phyloP scores from a whole-genome alignment of 2,329 filamentous ascomycete genomes.

The Arthrobotrys iridis region DNA sequence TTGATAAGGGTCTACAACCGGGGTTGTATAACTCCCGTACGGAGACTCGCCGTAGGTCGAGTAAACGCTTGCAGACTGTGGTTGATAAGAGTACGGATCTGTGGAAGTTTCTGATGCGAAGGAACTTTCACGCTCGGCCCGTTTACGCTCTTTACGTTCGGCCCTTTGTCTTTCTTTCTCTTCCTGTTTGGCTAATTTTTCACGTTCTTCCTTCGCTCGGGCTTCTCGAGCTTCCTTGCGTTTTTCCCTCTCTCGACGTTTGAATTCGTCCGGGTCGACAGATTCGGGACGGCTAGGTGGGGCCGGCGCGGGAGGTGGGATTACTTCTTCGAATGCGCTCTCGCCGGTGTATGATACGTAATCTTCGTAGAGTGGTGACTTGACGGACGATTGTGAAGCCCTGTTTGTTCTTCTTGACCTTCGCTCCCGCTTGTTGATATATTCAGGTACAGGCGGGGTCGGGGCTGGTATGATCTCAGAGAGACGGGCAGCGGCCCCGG shows the following conservation, averaged over 20 bases:
- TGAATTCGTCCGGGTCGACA: conserved; percentile 46
- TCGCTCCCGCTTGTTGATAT: conserved; percentile 40
- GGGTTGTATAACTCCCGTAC: conserved; percentile 49
- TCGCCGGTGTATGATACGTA: conserved; percentile 46
- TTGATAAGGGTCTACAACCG: conserved; percentile 43
- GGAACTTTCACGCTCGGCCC: conserved; percentile 37
- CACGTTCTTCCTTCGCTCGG: conserved; percentile 42
- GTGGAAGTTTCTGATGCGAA: conserved; percentile 45
- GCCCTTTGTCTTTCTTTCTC: conserved; percentile 21
- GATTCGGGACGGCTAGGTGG: conserved; percentile 49
- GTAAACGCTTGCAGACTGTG: conserved; percentile 47
- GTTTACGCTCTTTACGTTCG: conserved; percentile 36
- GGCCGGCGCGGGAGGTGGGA: conserved; percentile 46
- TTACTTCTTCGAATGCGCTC: conserved; percentile 46
- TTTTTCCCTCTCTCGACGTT: conserved; percentile 44
- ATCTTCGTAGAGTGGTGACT: conserved; percentile 46
- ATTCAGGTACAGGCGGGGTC: conserved; percentile 49
- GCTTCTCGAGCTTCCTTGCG: conserved; percentile 41
- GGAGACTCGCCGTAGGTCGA: conserved; percentile 45
- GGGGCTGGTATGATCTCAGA: conserved; percentile 52
- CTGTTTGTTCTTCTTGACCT: conserved; percentile 32
- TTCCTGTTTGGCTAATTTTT: conserved; percentile 26
- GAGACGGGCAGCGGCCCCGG: conserved; percentile 44
- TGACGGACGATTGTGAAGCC: conserved; percentile 44
- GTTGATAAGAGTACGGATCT: conserved; percentile 47